Evolutionary conservation across 2,329 filamentous ascomycete species (phyloP).

Genomic region (Fonsecaea nubica): DNA sequence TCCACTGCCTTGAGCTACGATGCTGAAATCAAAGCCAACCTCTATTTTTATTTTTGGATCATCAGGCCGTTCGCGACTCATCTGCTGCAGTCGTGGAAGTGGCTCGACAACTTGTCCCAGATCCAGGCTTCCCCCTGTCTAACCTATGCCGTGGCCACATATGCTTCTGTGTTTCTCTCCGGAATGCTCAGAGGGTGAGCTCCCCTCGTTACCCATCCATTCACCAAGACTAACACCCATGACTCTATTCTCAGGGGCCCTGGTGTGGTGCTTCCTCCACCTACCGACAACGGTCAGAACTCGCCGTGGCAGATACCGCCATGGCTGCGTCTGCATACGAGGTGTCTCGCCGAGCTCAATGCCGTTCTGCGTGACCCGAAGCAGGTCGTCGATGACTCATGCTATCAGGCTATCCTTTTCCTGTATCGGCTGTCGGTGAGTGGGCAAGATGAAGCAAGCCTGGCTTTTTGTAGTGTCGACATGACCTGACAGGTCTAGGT

Average conservation of each 20-base stretch:
- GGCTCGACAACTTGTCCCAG: constrained; percentile 30
- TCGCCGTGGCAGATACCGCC: constrained; percentile 28
- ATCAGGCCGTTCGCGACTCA: constrained; percentile 32
- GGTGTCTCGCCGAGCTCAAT: constrained; percentile 30
- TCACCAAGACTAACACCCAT: neutral
- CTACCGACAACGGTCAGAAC: constrained; percentile 18
- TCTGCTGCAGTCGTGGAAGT: constrained; percentile 29
- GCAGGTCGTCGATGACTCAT: constrained; percentile 24
- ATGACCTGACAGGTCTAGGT: constrained; percentile 21
- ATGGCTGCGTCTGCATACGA: constrained; percentile 34
- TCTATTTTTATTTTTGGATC: constrained; percentile 33
- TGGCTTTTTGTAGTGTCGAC: neutral
- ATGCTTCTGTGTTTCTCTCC: constrained; percentile 30
- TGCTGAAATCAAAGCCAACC: constrained; percentile 22
- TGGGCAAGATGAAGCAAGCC: neutral
- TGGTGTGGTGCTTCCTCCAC: constrained; percentile 34
- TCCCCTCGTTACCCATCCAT: neutral
- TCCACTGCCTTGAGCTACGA: constrained; percentile 15
- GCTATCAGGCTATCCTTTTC: constrained; percentile 33
- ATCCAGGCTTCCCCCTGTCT: constrained; percentile 33
- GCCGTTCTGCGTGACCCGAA: constrained; percentile 17
- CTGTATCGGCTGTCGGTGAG: constrained; percentile 35
- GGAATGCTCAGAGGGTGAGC: constrained; percentile 25
- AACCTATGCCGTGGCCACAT: constrained; percentile 31
- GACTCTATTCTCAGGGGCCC: constrained; percentile 11